Conservation (phyloP, 2,329 filamentous ascomycete genomes). For the Niveomyces coronatus region DNA sequence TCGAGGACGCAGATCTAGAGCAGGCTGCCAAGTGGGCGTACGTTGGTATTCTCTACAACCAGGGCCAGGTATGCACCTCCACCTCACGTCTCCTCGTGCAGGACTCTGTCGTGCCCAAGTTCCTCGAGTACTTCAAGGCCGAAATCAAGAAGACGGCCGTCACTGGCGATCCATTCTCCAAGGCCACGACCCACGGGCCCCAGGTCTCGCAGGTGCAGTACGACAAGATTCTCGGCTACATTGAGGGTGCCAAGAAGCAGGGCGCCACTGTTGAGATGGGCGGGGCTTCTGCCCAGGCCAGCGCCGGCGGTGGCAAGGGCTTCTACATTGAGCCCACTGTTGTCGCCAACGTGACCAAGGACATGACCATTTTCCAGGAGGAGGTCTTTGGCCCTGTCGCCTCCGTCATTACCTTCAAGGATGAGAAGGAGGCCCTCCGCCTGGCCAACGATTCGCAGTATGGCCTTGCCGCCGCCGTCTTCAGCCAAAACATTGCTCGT, state of each 20-base stretch:
- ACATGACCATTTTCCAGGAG: slow-evolving; percentile 35
- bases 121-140: slow-evolving; percentile 51
- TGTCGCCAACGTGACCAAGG: slow-evolving; percentile 29
- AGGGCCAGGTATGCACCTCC: slow-evolving; percentile 56
- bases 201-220: slow-evolving; percentile 63
- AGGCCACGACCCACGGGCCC: slow-evolving; percentile 63
- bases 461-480: slow-evolving; percentile 51
- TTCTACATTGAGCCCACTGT: slow-evolving; percentile 37
- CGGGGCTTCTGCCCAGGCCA: slow-evolving; percentile 37
- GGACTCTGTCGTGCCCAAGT: slow-evolving; percentile 49
- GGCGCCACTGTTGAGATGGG: slow-evolving; percentile 58
- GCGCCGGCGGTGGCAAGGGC: slow-evolving; percentile 28
- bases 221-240: slow-evolving; percentile 58
- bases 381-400: slow-evolving; percentile 38
- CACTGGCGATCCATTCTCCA: slow-evolving; percentile 60
- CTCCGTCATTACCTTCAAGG: slow-evolving; percentile 30
- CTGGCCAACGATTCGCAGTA: slow-evolving; percentile 45
- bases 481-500: slow-evolving; percentile 46
- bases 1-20: slow-evolving; percentile 55
- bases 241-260: slow-evolving; percentile 58
- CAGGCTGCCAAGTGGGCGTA: slow-evolving; percentile 53
- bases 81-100: slow-evolving; percentile 57
- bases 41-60: slow-evolving; percentile 46
- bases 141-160: slow-evolving; percentile 48
- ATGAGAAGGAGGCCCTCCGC: slow-evolving; percentile 30